Evolutionary conservation across 2,329 filamentous ascomycete species (phyloP).

Genomic region (Pseudogymnoascus sp.): DNA sequence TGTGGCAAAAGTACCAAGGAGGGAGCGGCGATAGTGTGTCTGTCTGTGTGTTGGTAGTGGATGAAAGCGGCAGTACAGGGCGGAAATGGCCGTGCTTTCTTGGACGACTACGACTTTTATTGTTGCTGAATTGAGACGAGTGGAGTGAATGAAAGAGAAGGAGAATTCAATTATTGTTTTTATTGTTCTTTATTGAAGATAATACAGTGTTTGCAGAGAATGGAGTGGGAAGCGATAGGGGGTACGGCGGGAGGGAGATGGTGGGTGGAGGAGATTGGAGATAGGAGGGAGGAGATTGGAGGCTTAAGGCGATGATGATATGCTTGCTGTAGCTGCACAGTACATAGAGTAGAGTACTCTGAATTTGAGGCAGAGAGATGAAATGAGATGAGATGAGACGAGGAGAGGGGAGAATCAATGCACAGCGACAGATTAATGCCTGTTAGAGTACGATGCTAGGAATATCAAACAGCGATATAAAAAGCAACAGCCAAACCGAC

Average conservation of each 20-base stretch:
- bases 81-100: slow-evolving; percentile 4
- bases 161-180: not conserved
- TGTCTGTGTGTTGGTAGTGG: slow-evolving; percentile 5
- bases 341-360: not conserved
- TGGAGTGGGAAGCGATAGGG: not conserved
- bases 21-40: not conserved
- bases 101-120: not conserved
- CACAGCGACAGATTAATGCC: not conserved
- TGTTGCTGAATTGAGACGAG: not conserved
- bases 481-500: not conserved
- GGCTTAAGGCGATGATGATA: not conserved
- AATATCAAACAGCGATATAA: not conserved
- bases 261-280: not conserved
- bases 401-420: not conserved
- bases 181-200: not conserved
- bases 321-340: not conserved
- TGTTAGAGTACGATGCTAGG: not conserved
- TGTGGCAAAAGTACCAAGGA: slow-evolving; percentile 1
- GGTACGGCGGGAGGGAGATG: not conserved
- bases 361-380: not conserved
- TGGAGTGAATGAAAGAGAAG: not conserved
- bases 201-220: not conserved
- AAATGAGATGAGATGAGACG: not conserved
- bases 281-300: not conserved
- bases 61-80: slow-evolving; percentile 5